Percentiles rank a stretch among this genome's conserved stretches.
These are phyloP conservation scores for Colletotrichum scovillei DNA, from an alignment of 2,329 filamentous ascomycete species.

Conservation along the genomic window DNA sequence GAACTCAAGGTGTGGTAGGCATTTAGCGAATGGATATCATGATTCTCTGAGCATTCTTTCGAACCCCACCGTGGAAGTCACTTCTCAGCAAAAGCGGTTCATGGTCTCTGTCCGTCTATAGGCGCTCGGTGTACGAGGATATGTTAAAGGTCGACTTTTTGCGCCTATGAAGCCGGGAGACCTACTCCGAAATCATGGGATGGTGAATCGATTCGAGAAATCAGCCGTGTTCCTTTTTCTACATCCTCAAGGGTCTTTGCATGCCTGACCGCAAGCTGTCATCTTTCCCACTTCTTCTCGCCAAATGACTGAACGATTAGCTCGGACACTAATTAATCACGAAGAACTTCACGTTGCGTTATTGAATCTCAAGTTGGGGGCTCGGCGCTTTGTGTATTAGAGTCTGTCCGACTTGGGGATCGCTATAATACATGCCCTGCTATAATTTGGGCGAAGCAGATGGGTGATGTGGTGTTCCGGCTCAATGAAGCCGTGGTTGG, in stretches of 20 bases:
- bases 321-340: neutral
- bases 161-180: too few relatives aligned
- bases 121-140: neutral
- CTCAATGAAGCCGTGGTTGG: constrained; percentile 2
- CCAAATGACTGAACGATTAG: too few relatives aligned
- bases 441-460: constrained; percentile 21
- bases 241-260: too few relatives aligned
- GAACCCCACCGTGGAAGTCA: neutral
- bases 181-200: neutral
- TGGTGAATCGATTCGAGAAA: neutral
- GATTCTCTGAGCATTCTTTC: neutral
- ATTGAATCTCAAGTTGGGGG: neutral
- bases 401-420: constrained; percentile 19
- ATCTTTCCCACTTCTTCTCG: too few relatives aligned
- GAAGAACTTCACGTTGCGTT: neutral
- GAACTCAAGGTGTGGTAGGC: neutral
- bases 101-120: neutral
- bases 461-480: constrained; percentile 5
- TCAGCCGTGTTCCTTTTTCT: too few relatives aligned
- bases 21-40: constrained; percentile 13
- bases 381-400: constrained; percentile 32
- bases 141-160: neutral
- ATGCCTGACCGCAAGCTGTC: too few relatives aligned
- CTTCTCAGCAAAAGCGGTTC: neutral
- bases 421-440: constrained; percentile 34